phyloP scores from a whole-genome alignment of 768 basidiomycete genomes.

The Clitopilus hobsonii region DNA sequence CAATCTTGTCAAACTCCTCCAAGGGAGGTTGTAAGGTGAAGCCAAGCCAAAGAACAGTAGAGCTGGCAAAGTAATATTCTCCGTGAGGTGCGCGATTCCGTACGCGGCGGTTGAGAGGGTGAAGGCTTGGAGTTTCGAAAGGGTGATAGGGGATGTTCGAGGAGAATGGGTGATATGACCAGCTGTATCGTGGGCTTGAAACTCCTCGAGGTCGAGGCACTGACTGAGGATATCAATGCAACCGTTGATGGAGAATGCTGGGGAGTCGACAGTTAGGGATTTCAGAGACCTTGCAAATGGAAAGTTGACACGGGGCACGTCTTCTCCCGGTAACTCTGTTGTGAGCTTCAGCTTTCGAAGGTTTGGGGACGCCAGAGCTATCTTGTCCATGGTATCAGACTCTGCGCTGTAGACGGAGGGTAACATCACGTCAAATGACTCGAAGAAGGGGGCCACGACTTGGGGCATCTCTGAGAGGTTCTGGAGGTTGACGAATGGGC shows the following conservation, averaged over 20 bases:
- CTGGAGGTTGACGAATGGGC: slow-evolving; percentile 4
- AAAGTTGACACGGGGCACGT: slow-evolving; percentile 1
- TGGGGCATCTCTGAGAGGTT: neutral
- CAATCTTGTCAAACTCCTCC: neutral
- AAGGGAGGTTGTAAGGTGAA: neutral
- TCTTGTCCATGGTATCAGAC: neutral
- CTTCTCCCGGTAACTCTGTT: slow-evolving; percentile 2
- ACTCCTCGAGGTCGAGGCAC: slow-evolving; percentile 3
- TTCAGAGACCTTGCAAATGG: slow-evolving; percentile 3
- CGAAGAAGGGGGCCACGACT: neutral
- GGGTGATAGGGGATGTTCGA: neutral
- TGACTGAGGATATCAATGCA: slow-evolving; percentile 4
- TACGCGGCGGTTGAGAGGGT: neutral
- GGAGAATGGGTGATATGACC: neutral
- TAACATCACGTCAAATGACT: slow-evolving; percentile 1
- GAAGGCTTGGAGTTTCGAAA: neutral
- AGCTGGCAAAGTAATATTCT: neutral
- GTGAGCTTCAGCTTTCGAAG: neutral
- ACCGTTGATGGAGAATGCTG: slow-evolving; percentile 4
- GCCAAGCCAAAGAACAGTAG: neutral
- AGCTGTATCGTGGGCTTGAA: neutral
- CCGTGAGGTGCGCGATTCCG: neutral
- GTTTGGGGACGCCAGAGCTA: slow-evolving; percentile 1
- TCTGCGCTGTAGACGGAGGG: slow-evolving; percentile 1
- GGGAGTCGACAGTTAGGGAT: neutral